Evolutionary conservation across 2,329 filamentous ascomycete species (phyloP).

Genomic region (Sclerotinia nivalis): DNA sequence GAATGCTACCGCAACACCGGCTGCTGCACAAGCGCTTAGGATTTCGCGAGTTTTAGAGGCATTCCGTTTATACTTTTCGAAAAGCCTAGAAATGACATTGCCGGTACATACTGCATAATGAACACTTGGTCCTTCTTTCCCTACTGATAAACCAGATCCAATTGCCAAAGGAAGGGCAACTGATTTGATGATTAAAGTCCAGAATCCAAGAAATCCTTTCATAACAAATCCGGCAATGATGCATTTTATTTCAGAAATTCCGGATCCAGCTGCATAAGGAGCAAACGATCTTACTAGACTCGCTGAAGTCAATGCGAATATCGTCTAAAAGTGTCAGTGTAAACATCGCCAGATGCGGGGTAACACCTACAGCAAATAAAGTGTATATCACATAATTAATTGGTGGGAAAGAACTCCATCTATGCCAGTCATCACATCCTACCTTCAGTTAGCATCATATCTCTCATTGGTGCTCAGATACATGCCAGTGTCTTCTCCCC

Average conservation of each 20-base stretch:
- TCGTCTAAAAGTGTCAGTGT: conserved; percentile 50
- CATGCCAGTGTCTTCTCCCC: conserved; percentile 83
- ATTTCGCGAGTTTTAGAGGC: conserved; percentile 95
- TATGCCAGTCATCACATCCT: conserved; percentile 87
- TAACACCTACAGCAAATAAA: conserved; percentile 67
- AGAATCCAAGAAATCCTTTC: conserved; percentile 93
- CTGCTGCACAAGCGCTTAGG: conserved; percentile 88
- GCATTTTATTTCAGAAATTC: conserved; percentile 98
- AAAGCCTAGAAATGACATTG: conserved; percentile 91
- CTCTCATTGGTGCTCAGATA: not conserved
- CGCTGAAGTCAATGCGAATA: conserved; percentile 81
- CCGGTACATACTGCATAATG: conserved; percentile 98
- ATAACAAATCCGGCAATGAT: conserved; percentile 99
- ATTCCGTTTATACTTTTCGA: conserved; percentile 87
- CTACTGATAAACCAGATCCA: conserved; percentile 88
- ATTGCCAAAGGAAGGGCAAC: conserved; percentile 89
- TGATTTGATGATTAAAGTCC: conserved; percentile 93
- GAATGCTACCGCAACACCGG: conserved; percentile 94
- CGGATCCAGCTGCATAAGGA: conserved; percentile 92
- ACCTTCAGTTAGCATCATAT: conserved; percentile 30
- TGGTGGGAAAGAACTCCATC: conserved; percentile 76
- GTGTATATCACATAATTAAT: conserved; percentile 89
- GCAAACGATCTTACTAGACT: conserved; percentile 87
- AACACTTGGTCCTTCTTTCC: conserved; percentile 97
- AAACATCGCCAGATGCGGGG: not conserved